Conservation (phyloP, 257 asterid genomes). For the Solanum corneliomulleri region DNA sequence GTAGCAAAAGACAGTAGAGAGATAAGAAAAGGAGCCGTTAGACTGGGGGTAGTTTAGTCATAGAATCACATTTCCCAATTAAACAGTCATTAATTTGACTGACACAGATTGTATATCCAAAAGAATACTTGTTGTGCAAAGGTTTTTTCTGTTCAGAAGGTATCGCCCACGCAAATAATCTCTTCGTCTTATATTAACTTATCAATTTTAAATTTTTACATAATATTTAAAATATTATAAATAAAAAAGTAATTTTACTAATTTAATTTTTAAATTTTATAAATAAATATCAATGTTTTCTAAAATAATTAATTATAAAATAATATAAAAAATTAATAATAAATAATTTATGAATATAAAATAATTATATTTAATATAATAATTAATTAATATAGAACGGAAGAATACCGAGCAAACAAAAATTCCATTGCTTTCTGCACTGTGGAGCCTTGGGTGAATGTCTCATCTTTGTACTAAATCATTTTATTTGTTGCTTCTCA, state of each 20-base stretch:
- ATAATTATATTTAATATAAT: too few species aligned
- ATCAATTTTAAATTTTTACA: too few species aligned
- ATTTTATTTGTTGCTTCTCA: neutral
- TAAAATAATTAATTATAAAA: rapidly evolving
- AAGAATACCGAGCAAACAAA: neutral
- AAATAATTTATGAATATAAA: too few species aligned
- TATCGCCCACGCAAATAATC: neutral
- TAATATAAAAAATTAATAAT: too few species aligned
- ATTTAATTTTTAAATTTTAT: too few species aligned
- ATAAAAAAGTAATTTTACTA: too few species aligned
- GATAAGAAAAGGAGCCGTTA: neutral
- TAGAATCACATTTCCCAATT: neutral
- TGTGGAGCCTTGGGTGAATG: neutral
- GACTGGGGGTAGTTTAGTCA: neutral
- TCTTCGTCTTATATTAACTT: too few species aligned
- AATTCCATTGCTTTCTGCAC: neutral
- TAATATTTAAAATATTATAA: too few species aligned
- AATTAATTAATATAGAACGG: too few species aligned
- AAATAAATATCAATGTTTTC: too few species aligned
- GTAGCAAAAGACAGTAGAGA: too few species aligned
- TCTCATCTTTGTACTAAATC: neutral
- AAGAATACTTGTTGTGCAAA: neutral
- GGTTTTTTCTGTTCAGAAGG: neutral
- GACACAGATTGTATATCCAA: neutral
- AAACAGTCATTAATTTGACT: neutral